These are phyloP conservation scores for Simmondsia chinensis DNA, from an alignment of 148 eudicot genomes.

Conservation along the genomic window DNA sequence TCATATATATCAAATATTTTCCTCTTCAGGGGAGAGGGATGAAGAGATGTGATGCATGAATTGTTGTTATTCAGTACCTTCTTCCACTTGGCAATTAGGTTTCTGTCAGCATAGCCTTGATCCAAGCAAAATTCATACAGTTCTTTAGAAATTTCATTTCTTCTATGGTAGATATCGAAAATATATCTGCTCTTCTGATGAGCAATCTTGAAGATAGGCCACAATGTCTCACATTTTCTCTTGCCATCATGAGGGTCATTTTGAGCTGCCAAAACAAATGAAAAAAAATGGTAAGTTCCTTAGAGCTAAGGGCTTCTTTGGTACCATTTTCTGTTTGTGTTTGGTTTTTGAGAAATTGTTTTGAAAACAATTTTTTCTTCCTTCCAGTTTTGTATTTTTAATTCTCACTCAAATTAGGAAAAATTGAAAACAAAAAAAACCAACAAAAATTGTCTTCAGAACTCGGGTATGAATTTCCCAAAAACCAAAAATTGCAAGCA, in stretches of 20 bases:
- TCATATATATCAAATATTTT: too few species aligned
- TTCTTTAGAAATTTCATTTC: constrained; percentile 29
- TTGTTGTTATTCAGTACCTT: constrained; percentile 14
- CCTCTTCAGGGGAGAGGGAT: too few species aligned
- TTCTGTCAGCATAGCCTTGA: constrained; percentile 37
- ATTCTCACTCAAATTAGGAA: too few species aligned
- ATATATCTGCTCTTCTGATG: constrained; percentile 34
- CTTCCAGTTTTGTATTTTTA: too few species aligned
- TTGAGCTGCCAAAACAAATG: constrained; percentile 20
- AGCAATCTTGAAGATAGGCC: constrained; percentile 38
- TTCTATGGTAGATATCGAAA: constrained; percentile 27
- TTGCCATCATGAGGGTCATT: constrained; percentile 30
- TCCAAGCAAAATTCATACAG: constrained; percentile 37
- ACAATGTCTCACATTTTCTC: constrained; percentile 34
- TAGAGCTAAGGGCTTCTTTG: too few species aligned
- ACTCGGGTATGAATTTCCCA: too few species aligned
- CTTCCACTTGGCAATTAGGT: constrained; percentile 41
- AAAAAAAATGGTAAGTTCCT: too few species aligned
- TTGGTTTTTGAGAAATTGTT: too few species aligned
- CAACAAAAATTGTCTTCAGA: not conserved
- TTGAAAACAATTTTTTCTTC: too few species aligned
- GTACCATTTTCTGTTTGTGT: too few species aligned
- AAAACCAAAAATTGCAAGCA: too few species aligned
- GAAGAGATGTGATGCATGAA: too few species aligned
- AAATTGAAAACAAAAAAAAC: constrained; percentile 1